Conservation (phyloP, 2,329 filamentous ascomycete genomes). For the Pseudocercospora ulei region DNA sequence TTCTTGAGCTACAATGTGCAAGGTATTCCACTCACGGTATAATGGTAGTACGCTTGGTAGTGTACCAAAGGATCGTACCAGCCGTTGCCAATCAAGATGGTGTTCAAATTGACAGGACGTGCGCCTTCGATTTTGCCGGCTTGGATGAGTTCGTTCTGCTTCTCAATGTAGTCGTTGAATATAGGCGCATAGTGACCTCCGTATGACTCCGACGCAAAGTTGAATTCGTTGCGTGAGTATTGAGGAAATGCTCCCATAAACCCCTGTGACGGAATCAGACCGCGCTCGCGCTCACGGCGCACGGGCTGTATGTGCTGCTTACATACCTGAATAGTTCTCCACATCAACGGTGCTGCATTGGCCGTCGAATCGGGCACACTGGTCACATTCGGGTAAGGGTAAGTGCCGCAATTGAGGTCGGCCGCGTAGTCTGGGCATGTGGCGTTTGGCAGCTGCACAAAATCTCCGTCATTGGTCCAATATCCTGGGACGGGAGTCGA, state of each 20-base stretch:
- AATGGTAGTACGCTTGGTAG: constrained; percentile 52
- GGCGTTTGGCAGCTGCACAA: constrained; percentile 34
- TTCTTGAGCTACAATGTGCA: constrained; percentile 42
- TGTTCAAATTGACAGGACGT: constrained; percentile 29
- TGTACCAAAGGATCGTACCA: constrained; percentile 51
- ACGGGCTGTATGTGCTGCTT: background rate
- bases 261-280: constrained; percentile 45
- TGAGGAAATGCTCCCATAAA: constrained; percentile 52
- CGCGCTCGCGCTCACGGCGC: background rate
- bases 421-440: constrained; percentile 23
- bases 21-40: constrained; percentile 47
- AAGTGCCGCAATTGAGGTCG: constrained; percentile 45
- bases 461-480: constrained; percentile 28
- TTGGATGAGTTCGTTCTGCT: constrained; percentile 34
- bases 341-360: constrained; percentile 50
- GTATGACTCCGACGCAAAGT: constrained; percentile 31
- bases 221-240: constrained; percentile 28
- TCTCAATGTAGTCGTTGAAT: constrained; percentile 30
- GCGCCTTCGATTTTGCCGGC: constrained; percentile 34
- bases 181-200: constrained; percentile 31
- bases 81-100: constrained; percentile 44
- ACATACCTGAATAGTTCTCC: constrained; percentile 34
- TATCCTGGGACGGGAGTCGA: constrained; percentile 39
- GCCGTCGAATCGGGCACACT: constrained; percentile 47
- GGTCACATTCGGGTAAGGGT: constrained; percentile 44